phyloP scores from a whole-genome alignment of 2,329 filamentous ascomycete genomes.

The Colletotrichum orchidophilum region DNA sequence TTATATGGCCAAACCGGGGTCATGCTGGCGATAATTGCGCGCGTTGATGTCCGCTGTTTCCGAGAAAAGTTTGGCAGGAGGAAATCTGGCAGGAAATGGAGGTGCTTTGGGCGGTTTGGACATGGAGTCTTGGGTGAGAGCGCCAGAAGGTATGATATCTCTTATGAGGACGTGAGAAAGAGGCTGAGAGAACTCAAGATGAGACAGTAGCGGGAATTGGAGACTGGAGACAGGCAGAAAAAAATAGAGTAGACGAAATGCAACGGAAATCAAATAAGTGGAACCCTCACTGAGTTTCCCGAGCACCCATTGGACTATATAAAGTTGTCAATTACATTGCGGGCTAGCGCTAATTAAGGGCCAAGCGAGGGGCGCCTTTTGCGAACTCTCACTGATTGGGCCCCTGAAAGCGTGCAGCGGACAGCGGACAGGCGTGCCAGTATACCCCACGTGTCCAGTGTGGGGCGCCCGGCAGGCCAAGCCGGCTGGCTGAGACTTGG shows the following conservation, averaged over 20 bases:
- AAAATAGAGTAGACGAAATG: no score
- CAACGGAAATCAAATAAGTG: not conserved
- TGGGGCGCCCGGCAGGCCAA: constrained; percentile 23
- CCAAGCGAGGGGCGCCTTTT: not conserved
- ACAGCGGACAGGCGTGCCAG: not conserved
- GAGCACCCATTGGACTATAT: constrained; percentile 1
- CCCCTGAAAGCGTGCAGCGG: not conserved
- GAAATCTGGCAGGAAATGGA: not conserved
- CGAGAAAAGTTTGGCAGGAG: not conserved
- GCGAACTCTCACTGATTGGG: not conserved
- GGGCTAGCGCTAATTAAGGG: constrained; percentile 29
- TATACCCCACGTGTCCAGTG: constrained; percentile 8
- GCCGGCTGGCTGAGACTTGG: constrained; percentile 27
- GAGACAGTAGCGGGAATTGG: not conserved
- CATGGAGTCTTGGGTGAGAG: constrained; percentile 8
- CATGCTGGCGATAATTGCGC: constrained; percentile 4
- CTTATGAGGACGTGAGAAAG: not conserved
- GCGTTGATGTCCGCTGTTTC: constrained; percentile 8
- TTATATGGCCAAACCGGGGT: constrained; percentile 11
- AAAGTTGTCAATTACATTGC: constrained; percentile 12
- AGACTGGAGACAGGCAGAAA: not conserved
- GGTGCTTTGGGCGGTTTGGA: not conserved
- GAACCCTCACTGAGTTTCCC: not conserved
- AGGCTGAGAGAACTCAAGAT: not conserved
- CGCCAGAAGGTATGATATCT: not conserved